These are phyloP conservation scores for Naganishia cerealis DNA, from an alignment of 1,284 basidiomycete genomes.

Conservation along the genomic window DNA sequence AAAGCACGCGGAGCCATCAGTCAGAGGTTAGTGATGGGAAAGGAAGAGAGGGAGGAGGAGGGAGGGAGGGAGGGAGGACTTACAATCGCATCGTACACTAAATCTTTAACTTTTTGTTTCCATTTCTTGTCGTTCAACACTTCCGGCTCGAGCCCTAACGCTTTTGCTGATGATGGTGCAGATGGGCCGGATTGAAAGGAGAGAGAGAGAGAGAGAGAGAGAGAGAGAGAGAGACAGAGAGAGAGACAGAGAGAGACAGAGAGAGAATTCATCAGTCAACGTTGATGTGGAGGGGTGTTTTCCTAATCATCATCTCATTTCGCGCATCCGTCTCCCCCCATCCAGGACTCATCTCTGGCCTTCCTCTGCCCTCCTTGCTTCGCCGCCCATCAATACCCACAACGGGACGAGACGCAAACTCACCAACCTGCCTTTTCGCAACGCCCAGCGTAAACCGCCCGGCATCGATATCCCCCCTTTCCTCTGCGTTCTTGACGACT, in stretches of 20 bases:
- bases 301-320: too few relatives aligned
- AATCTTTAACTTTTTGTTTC: slow-evolving; percentile 26
- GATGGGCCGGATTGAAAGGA: neutral
- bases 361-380: too few relatives aligned
- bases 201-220: neutral
- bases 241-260: neutral
- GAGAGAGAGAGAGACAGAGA: slow-evolving; percentile 1
- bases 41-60: too few relatives aligned
- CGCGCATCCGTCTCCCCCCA: too few relatives aligned
- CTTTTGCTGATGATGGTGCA: slow-evolving; percentile 4
- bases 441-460: slow-evolving; percentile 23
- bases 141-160: slow-evolving; percentile 40
- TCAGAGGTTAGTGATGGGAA: neutral
- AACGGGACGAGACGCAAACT: neutral
- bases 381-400: too few relatives aligned
- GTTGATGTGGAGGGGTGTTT: too few relatives aligned
- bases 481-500: slow-evolving; percentile 18
- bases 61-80: slow-evolving; percentile 26
- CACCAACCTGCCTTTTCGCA: slow-evolving; percentile 28
- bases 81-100: slow-evolving; percentile 40
- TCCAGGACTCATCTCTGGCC: too few relatives aligned
- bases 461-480: slow-evolving; percentile 27
- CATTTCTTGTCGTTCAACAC: slow-evolving; percentile 37
- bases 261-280: neutral
- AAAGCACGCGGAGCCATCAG: neutral